phyloP scores from a whole-genome alignment of 768 basidiomycete genomes.

The Lanmaoa rubissima region DNA sequence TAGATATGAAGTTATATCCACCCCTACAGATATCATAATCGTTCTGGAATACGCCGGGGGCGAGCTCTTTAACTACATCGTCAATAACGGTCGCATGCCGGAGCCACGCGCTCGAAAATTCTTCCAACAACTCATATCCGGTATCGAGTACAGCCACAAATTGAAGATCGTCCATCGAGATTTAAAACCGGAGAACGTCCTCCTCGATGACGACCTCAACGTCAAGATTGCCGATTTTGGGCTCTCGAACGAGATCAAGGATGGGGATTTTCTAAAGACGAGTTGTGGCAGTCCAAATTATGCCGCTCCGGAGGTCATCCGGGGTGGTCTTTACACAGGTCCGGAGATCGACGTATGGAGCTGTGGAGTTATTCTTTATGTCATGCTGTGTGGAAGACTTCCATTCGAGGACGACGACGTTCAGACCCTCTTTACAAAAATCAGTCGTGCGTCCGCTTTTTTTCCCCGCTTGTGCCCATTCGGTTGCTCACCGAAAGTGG shows the following conservation, averaged over 20 bases:
- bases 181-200: constrained; percentile 95
- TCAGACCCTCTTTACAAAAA: constrained; percentile 89
- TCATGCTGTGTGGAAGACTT: constrained; percentile 92
- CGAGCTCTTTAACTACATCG: constrained; percentile 98
- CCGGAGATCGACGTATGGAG: constrained; percentile 99
- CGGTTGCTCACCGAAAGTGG: not conserved
- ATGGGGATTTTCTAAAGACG: constrained; percentile 95
- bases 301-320: constrained; percentile 97
- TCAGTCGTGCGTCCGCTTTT: constrained; percentile 60
- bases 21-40: constrained; percentile 94
- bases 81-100: constrained; percentile 86
- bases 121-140: constrained; percentile 98
- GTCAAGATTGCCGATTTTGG: constrained; percentile 99
- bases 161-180: constrained; percentile 98
- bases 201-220: constrained; percentile 79
- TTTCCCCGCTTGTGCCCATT: not conserved
- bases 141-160: constrained; percentile 94
- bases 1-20: constrained; percentile 88
- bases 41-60: constrained; percentile 96
- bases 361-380: constrained; percentile 97
- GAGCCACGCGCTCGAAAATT: constrained; percentile 87
- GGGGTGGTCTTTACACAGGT: constrained; percentile 92
- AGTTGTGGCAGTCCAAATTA: constrained; percentile 99
- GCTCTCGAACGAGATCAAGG: constrained; percentile 91
- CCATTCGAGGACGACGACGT: constrained; percentile 99